Evolutionary conservation across 2,329 filamentous ascomycete species (phyloP), one percentile per base, ranked within the genome.

Genomic region (Sarocladium strictum): DNA sequence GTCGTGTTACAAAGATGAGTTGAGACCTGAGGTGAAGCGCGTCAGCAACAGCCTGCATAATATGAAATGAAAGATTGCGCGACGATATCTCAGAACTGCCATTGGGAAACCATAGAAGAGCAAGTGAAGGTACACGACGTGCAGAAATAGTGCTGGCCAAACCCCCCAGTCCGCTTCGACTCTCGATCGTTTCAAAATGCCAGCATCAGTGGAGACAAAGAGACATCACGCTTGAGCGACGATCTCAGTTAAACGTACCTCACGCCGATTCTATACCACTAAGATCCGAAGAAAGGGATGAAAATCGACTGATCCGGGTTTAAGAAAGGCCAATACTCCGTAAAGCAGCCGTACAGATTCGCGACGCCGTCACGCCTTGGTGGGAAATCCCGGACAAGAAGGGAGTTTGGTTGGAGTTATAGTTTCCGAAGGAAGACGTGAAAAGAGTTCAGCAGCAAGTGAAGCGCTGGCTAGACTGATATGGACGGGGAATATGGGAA

Each of bases 341-440:
- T 68, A 69, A 68, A 63, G 62, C 63, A 65, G 65, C 65, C 65
- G 66, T 65, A 65, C 64, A 66, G 38, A 43, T 61, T 69, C 61
- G 63, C 65, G 66, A 73, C 69, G 67, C 70, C 69, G 63, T 68
- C 69, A 72, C 71, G 69, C 70, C 68, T 62, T 58, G 64, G 63
- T 63, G 7, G 6, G 6, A 38, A 38, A 5, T 38, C 35, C 35
- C 15, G 38, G 17, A 38, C n/a, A 12, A 32, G 7, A 23, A 43
- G 19, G 38, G 38, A 19, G 10, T 17, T 17, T 43, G 9, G 38
- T 17, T 43, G 9, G 38, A 14, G 35, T 32, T 12, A 29, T 29
- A 29, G 3, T 12, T 35, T 51, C 7, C 19, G 26, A 40, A 24
- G 23, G 26, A 45, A 24, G 27, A 23, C 52, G 49, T 26, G 27